Conservation (phyloP, 768 basidiomycete genomes). For the Cantharellus anzutake region DNA sequence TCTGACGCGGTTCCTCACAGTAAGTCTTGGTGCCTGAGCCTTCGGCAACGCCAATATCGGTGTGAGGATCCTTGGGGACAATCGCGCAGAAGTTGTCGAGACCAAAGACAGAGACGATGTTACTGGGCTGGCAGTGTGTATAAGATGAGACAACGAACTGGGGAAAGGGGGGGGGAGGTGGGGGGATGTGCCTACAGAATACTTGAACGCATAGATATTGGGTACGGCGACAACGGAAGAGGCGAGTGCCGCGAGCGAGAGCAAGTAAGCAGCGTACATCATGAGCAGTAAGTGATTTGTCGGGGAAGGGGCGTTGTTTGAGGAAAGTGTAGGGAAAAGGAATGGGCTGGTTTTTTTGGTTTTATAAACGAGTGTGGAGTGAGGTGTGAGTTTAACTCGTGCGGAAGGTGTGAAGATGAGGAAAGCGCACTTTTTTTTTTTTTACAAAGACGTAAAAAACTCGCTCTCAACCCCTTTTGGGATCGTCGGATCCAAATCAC, state of each 20-base stretch:
- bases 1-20: not conserved
- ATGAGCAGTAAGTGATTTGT: too few species aligned
- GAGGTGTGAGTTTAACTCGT: not conserved
- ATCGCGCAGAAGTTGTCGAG: not conserved
- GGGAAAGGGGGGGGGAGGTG: not conserved
- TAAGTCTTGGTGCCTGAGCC: slow-evolving; percentile 1
- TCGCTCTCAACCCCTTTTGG: too few species aligned
- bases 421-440: not conserved
- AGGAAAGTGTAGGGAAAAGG: not conserved
- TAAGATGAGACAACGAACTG: not conserved
- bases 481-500: too few species aligned
- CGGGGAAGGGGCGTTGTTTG: too few species aligned
- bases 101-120: not conserved
- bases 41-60: slow-evolving; percentile 1
- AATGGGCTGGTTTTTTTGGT: not conserved
- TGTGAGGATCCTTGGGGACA: not conserved
- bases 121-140: not conserved
- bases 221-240: not conserved
- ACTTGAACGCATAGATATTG: not conserved
- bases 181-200: not conserved
- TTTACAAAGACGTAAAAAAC: too few species aligned
- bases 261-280: not conserved
- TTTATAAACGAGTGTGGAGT: not conserved
- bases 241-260: not conserved
- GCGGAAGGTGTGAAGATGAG: not conserved